Evolutionary conservation across 2,329 filamentous ascomycete genomes (phyloP).

Genomic region (Periconia macrospinosa): DNA sequence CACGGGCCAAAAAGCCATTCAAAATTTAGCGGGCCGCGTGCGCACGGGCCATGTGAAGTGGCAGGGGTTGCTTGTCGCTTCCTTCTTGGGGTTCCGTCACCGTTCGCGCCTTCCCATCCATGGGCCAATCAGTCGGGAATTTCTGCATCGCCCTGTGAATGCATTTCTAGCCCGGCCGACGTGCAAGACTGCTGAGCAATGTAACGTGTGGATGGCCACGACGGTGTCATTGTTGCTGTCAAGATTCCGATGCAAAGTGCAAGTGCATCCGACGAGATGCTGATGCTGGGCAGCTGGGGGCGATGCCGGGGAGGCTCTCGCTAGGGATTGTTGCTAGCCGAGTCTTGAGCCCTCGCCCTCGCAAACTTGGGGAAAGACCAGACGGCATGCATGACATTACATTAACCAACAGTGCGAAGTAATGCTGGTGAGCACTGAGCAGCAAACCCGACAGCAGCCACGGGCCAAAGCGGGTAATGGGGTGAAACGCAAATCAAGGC

Average conservation of each 20-base stretch:
- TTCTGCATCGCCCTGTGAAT: background rate
- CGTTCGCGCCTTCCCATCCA: conserved; percentile 12
- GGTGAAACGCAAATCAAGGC: no score
- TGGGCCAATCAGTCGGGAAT: conserved; percentile 15
- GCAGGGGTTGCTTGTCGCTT: conserved; percentile 16
- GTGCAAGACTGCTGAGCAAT: no score
- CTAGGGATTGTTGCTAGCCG: conserved; percentile 7
- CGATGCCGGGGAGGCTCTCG: background rate
- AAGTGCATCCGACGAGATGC: background rate
- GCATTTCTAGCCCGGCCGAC: no score
- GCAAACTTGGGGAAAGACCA: conserved; percentile 2
- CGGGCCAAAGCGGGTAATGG: no score
- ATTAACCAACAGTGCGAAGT: no score
- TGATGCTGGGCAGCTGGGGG: no score
- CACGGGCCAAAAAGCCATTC: conserved; percentile 8
- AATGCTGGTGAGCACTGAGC: no score
- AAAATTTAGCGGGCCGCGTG: conserved; percentile 1
- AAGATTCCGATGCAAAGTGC: background rate
- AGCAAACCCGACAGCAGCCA: no score
- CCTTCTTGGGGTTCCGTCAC: conserved; percentile 24
- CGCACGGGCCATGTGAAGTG: background rate
- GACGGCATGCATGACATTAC: background rate
- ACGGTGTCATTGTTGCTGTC: no score
- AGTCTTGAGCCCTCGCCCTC: conserved; percentile 4
- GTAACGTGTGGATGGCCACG: no score